Base-by-base conservation (phyloP, 768 basidiomycete genomes). In the Rhizopogon salebrosus region DNA sequence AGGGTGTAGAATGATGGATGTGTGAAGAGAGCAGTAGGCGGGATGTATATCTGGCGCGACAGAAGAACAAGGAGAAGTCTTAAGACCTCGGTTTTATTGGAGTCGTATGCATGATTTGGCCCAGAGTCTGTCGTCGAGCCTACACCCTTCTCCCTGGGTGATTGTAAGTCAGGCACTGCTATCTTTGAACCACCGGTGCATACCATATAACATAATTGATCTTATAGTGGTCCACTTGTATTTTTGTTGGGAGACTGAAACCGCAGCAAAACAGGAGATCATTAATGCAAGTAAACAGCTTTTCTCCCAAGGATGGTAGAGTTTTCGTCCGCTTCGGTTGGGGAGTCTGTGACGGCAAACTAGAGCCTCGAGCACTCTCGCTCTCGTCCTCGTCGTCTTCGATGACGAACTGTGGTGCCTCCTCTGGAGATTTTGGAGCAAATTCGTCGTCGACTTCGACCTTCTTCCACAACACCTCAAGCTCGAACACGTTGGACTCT, bases 241-340 rank as follows among this genome's bases (percentile, higher is more conserved):
- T 73, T 65, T 80, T 82, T 26, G 78, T 79, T 8, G 95, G 91
- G 8, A 98, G 72, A 0, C 94, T 95, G 61, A 98, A 97, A 11
- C 92, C 93, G 60, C 92, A 95, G 64, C 92, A 93, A 67, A 95
- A 98, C 36, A 97, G 65, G 10, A 98, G 75, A 64, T 98, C 95
- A 52, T 92, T 80, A 9, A 92, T 73, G 54, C 85, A 84, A 60
- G 77, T 80, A 58, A 95, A 87, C 20, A 98, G 72, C 56, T 81
- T 78, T 62, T 95, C 92, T 1, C 84, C 89, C 4, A 95, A 70
- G 16, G 89, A 87, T n/a, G 90, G 92, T 27, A 83, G 65, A 13
- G 70, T 71, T 62, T 77, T 80, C 62, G 70, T 75, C 48, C 62
- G 56, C 48, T 71, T 75, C 29, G 66, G 54, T 53, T 63, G 62